Base-by-base conservation (phyloP, 2,329 filamentous ascomycete species). In the Drechslerella dactyloides region DNA sequence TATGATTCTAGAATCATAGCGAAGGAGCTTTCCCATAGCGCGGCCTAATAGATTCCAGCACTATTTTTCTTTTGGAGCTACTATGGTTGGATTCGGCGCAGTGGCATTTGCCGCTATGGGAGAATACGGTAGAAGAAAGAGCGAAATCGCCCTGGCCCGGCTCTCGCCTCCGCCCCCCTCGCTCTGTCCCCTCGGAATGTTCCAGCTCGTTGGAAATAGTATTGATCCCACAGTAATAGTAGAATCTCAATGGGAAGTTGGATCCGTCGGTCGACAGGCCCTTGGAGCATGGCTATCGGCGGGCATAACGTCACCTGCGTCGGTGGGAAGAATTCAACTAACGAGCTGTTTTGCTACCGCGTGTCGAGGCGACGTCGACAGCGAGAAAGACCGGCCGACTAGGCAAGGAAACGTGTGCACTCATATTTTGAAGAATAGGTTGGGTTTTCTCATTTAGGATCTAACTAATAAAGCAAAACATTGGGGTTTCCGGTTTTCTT, bases 171-270 rank as follows among this genome's bases (percentile, higher is more conserved):
- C 66, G 59, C 59, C 63, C 63, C 44, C 53, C 53, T 48, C n/a
- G 48, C 46, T 63, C 37, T 48, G 21, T 53, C 21, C 46, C 66
- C 54, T 59, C 63, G 54, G 66, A 56, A 70, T 63, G 37, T 59
- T 64, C 66, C 54, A 70, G 66, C 53, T 21, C 58, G 66, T 59
- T 70, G 66, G 54, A 30, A 70, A 70, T 70, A 21, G 44, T 48
- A 70, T 64, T 62, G 62, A 63, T 54, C 42, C 35, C 57, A 37
- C 65, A 53, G 57, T 44, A 62, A 50, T 63, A 61, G 44, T 52
- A 48, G 10, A 58, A 54, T n/a, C 65, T 54, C 53, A 69, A 63
- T 48, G 51, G 65, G 65, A 63, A 69, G 65, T 27, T 69, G 6
- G 53, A 55, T 30, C 48, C 40, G 35, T 53, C 44, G 15, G 44